Conservation (phyloP, 768 basidiomycete genomes). For the Boletus sp. region DNA sequence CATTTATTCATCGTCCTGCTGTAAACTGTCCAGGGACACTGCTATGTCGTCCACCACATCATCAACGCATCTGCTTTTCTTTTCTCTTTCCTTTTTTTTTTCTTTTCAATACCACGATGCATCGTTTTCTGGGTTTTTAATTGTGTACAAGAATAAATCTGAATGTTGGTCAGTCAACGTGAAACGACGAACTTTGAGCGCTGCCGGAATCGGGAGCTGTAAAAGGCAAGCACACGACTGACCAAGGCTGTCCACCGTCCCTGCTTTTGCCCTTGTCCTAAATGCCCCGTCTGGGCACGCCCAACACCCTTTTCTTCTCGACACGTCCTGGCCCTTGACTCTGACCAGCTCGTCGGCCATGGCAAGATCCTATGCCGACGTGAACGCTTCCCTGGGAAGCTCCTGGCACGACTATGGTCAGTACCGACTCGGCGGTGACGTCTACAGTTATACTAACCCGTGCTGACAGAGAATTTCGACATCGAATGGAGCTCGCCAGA, state of each 20-base stretch:
- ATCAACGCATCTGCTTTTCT: conserved; percentile 23
- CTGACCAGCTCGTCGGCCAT: conserved; percentile 27
- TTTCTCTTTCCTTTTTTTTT: background rate
- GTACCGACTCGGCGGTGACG: conserved; percentile 10
- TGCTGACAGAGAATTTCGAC: conserved; percentile 47
- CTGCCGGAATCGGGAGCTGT: conserved; percentile 10
- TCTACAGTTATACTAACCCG: background rate
- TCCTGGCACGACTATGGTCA: conserved; percentile 65
- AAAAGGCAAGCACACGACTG: conserved; percentile 6
- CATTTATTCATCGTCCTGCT: conserved; percentile 29
- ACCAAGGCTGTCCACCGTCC: conserved; percentile 21
- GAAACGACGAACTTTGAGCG: background rate
- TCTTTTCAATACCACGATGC: conserved; percentile 20
- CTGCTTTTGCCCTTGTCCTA: conserved; percentile 21
- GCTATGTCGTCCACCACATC: conserved; percentile 27
- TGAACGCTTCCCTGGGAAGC: conserved; percentile 55
- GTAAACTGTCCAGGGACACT: conserved; percentile 24
- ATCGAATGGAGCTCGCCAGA: conserved; percentile 68
- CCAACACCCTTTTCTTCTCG: conserved; percentile 14
- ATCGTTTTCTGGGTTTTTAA: conserved; percentile 5
- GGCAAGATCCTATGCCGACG: conserved; percentile 55
- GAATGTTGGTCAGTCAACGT: background rate
- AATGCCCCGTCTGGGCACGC: conserved; percentile 24
- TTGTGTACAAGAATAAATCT: background rate
- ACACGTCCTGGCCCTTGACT: conserved; percentile 21